Base-by-base conservation (phyloP, 108 stramenopile genomes). In the Thalassiosira profunda region DNA sequence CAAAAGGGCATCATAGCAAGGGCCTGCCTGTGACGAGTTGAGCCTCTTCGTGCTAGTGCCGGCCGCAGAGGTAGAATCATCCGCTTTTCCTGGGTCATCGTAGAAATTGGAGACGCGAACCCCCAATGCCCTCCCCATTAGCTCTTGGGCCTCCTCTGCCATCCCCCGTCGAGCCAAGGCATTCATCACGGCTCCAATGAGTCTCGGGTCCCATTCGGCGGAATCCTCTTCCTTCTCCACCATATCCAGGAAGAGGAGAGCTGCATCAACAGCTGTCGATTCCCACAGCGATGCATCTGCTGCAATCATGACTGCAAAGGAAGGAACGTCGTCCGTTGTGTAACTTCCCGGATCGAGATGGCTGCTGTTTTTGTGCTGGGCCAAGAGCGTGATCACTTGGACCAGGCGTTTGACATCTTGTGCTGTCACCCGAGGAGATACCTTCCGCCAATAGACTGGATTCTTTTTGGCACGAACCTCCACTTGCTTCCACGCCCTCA, bases 251-350 rank as follows among this genome's bases (percentile, higher is more conserved):
- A 69, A 64, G 26, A 48, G 21, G 8, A 69, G 33, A 11, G 75
- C 52, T 35, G 61, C 67, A 48, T 76, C 62, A 12, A 49, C 37
- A 36, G 48, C 67, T 15, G 53, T 41, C 15, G 23, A 49, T 26
- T 69, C 67, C 33, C 20, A 35, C 31, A 14, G 18, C 0, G 55
- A 62, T 29, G 67, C 44, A 23, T 68, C 67, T 34, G 67, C 61
- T 14, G 67, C 54, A 33, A 76, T 76, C 75, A 76, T 76, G 3
- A 47, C 58, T 7, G 67, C 67, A 63, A 76, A 76, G 15, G 75
- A 76, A 36, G 58, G 43, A 12, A 76, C 75, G 44, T 76, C 75
- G 30, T 76, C 33, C 51, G n/a, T 48, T 46, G 35, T 72, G 55
- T 42, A 63, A 46, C 62, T 57, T 9, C 34, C 9, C 23, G 30